Conservation (phyloP, 1,284 basidiomycete species). For the Cryptococcus sp. region DNA sequence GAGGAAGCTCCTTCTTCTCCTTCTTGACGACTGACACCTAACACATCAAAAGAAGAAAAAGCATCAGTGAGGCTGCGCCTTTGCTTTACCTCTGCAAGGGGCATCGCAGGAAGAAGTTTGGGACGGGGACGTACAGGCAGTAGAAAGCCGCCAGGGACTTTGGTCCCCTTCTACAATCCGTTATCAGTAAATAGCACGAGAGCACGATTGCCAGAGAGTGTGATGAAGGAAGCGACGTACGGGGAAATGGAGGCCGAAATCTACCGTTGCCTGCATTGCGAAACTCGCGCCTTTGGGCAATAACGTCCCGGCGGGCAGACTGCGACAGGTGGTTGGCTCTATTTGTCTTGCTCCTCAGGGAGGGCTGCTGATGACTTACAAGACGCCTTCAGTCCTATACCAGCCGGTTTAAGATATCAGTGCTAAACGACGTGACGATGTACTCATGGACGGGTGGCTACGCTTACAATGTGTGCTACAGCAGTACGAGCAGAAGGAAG, state of each 20-base stretch:
- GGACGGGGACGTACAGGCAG: conserved; percentile 28
- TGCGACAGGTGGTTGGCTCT: conserved; percentile 6
- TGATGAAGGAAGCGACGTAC: conserved; percentile 20
- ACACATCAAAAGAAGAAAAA: not conserved
- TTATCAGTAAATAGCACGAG: not conserved
- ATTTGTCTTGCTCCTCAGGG: not conserved
- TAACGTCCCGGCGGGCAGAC: conserved; percentile 46
- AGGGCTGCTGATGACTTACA: conserved; percentile 26
- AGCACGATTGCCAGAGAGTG: not conserved
- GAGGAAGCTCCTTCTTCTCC: conserved; percentile 14
- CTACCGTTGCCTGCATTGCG: conserved; percentile 48
- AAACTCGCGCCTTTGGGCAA: conserved; percentile 46
- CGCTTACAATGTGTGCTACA: conserved; percentile 37
- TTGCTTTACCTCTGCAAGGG: not conserved
- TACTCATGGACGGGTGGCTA: not conserved
- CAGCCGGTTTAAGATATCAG: not conserved
- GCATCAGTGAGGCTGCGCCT: not conserved
- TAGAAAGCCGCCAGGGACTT: conserved; percentile 45
- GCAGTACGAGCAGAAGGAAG: not conserved
- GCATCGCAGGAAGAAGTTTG: not conserved
- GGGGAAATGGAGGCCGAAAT: conserved; percentile 48
- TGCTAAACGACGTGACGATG: not conserved
- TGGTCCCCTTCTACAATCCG: conserved; percentile 32
- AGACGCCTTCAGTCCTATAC: conserved; percentile 44
- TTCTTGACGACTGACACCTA: conserved; percentile 42